A percentile compares a stretch with the other conserved stretches of the same genome.
phyloP scores from a whole-genome alignment of 345 rosid genomes.

The Angophora floribunda region DNA sequence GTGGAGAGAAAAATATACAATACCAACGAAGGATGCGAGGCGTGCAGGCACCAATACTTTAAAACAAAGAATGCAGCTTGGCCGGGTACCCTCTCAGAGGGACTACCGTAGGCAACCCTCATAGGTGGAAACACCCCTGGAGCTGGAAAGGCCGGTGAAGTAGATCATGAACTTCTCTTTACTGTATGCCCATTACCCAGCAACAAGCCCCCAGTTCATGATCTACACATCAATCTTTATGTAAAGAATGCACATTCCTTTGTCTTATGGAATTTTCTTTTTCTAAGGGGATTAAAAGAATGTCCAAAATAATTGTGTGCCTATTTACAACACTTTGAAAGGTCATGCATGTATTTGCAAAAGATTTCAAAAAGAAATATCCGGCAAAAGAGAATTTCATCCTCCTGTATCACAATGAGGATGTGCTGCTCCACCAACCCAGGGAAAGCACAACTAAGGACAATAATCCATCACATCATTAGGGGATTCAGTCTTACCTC shows the following conservation, averaged over 20 bases:
- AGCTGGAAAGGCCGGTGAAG: too few species aligned
- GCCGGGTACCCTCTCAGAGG: too few species aligned
- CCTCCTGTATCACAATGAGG: not conserved
- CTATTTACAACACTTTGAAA: not conserved
- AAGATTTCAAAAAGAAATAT: not conserved
- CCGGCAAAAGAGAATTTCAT: not conserved
- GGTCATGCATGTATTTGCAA: not conserved
- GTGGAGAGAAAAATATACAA: too few species aligned
- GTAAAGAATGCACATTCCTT: not conserved
- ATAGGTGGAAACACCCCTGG: too few species aligned
- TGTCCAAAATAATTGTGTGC: not conserved
- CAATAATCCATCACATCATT: not conserved
- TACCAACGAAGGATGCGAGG: too few species aligned
- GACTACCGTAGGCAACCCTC: too few species aligned
- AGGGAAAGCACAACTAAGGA: not conserved
- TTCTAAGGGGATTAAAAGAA: not conserved
- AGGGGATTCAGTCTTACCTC: slow-evolving; percentile 37
- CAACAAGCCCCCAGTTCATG: too few species aligned
- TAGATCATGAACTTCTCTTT: too few species aligned
- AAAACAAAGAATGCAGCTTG: too few species aligned
- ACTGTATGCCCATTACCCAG: too few species aligned
- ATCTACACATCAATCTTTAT: not conserved
- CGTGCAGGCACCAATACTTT: too few species aligned
- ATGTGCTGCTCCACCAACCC: not conserved
- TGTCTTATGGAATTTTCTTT: not conserved